These are phyloP conservation scores for Colletotrichum coccodes DNA, from an alignment of 2,329 filamentous ascomycete genomes.

Conservation along the genomic window DNA sequence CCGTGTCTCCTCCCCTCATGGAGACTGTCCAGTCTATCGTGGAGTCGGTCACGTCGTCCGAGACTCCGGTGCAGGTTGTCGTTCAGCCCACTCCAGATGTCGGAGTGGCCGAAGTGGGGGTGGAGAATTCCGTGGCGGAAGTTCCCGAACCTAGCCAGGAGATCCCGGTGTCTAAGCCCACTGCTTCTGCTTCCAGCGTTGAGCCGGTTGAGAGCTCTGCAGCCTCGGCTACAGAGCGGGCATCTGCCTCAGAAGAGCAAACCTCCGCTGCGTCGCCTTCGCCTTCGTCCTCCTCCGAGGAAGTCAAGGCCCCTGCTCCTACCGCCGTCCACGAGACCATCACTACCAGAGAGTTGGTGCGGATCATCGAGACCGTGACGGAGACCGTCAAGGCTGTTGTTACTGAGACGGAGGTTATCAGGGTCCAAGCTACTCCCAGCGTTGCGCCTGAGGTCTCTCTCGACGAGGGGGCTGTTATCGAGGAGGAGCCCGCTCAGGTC, in stretches of 20 bases:
- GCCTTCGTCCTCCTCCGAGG: neutral
- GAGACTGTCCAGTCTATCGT: constrained; percentile 4
- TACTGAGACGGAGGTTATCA: constrained; percentile 40
- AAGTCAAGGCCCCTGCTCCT: neutral
- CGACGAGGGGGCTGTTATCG: neutral
- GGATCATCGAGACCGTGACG: constrained; percentile 47
- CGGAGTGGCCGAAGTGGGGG: neutral
- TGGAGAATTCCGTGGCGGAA: neutral
- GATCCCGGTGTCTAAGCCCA: neutral
- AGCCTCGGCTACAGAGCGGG: neutral
- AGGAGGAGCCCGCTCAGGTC: neutral
- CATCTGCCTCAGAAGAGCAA: neutral
- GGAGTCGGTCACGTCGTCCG: neutral
- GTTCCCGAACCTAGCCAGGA: neutral
- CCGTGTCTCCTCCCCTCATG: neutral
- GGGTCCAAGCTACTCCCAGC: constrained; percentile 1
- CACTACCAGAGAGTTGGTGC: constrained; percentile 42
- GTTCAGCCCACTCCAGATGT: neutral
- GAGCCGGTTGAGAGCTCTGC: neutral
- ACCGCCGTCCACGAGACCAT: constrained; percentile 37
- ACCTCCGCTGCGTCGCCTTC: neutral
- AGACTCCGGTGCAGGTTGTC: neutral
- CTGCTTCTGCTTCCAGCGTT: neutral
- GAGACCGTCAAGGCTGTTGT: constrained; percentile 36
- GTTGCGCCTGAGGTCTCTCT: neutral